Evolutionary conservation across 2,329 filamentous ascomycete genomes (phyloP), one percentile per base, ranked within the genome.

Genomic region (Phoma herbarum): DNA sequence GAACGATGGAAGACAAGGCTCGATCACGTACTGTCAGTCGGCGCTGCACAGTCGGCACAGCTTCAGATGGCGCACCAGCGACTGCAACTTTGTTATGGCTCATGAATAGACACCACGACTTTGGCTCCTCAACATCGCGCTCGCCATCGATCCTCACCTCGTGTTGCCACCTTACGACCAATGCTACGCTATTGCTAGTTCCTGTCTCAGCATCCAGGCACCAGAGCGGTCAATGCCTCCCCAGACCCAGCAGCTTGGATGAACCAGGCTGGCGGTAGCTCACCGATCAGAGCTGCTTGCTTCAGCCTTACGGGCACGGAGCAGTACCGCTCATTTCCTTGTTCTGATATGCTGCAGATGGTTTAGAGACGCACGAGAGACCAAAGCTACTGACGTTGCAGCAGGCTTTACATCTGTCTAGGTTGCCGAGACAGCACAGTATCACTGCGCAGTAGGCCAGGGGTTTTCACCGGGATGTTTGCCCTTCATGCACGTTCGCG

Each of bases 171-270:
- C 2, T 31, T 18, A 11, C 16, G 5, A 7, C 10, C 33, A 18
- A 20, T 11, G 4, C 20, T 18, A 11, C 43, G 42, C 41, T 46
- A 22, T 46, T 51, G 10, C n/a, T 12, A 18, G 29, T n/a, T 37
- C 5, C 12, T 58, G 43, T 58, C 55, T 58, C 49, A 45, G 23
- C 25, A 9, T 16, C 8, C 18, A 33, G 39, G 25, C 25, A 43
- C 7, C 25, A 18, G 25, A 23, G 18, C 6, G 23, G 25, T 29
- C 53, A 45, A 11, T 44, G 52, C 20, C 28, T 28, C 22, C 41
- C 22, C 49, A 33, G 9, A 33, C 41, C 33, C 52, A 23, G 25
- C 10, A 26, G n/a, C 10, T 9, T 42, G 11, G 20, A 23, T 16
- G 42, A 29, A 5, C 28, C 45, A 49, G 12, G n/a, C 45, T n/a